These are phyloP conservation scores for Moesziomyces aphidis DNA, from an alignment of 1,284 basidiomycete genomes.

Conservation along the genomic window DNA sequence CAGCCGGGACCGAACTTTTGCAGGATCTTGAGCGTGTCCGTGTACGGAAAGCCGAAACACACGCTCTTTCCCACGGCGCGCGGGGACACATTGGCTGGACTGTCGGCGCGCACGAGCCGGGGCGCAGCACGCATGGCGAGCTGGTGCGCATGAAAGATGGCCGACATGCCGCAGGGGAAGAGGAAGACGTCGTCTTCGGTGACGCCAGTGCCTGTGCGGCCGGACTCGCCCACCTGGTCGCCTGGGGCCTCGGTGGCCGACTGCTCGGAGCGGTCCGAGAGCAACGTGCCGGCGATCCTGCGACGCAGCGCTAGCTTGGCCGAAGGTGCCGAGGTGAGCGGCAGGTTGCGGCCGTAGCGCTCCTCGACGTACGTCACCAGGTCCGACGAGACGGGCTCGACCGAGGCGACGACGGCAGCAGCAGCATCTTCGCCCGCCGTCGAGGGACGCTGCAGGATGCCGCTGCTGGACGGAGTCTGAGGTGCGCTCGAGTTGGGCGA, in stretches of 20 bases:
- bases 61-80: conserved; percentile 53
- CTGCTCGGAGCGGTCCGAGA: conserved; percentile 43
- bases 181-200: conserved; percentile 87
- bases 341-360: conserved; percentile 92
- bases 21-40: conserved; percentile 95
- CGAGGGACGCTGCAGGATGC: conserved; percentile 30
- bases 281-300: conserved; percentile 86
- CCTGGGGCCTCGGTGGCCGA: conserved; percentile 33
- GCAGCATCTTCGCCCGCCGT: conserved; percentile 18
- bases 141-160: conserved; percentile 91
- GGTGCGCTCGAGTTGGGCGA: conserved; percentile 26
- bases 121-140: conserved; percentile 61
- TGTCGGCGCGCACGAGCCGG: conserved; percentile 5
- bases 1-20: conserved; percentile 97
- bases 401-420: conserved; percentile 5
- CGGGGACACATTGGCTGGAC: neutral
- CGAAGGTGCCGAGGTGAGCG: conserved; percentile 77
- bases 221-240: conserved; percentile 66
- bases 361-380: conserved; percentile 81
- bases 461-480: conserved; percentile 35
- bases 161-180: conserved; percentile 88
- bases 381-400: conserved; percentile 62
- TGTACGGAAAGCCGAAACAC: conserved; percentile 86
- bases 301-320: conserved; percentile 88
- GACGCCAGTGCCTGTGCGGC: conserved; percentile 54